These are phyloP conservation scores for Vanrija sp. DNA, from an alignment of 1,284 basidiomycete genomes.

Conservation along the genomic window DNA sequence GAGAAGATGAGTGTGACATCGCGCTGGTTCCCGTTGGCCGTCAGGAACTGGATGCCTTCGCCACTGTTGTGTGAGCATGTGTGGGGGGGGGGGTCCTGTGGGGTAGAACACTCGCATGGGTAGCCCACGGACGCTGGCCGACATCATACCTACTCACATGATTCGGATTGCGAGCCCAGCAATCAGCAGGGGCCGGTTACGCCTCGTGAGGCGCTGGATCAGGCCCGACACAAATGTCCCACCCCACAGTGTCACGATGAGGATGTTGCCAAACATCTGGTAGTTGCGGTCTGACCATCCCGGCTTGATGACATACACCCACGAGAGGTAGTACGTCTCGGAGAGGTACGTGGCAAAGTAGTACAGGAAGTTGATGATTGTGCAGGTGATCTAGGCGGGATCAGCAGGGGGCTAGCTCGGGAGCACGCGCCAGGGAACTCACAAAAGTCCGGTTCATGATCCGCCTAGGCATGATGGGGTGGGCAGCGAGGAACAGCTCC, in stretches of 20 bases:
- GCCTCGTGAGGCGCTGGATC: slow-evolving; percentile 45
- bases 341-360: slow-evolving; percentile 39
- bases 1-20: slow-evolving; percentile 36
- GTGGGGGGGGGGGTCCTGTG: neutral
- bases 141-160: slow-evolving; percentile 12
- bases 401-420: no score
- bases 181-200: slow-evolving; percentile 48
- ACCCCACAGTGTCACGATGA: slow-evolving; percentile 30
- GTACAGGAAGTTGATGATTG: slow-evolving; percentile 45
- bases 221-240: slow-evolving; percentile 44
- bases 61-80: slow-evolving; percentile 12
- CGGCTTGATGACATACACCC: slow-evolving; percentile 40
- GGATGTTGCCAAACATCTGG: slow-evolving; percentile 28
- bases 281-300: slow-evolving; percentile 29
- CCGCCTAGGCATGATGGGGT: slow-evolving; percentile 46
- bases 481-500: slow-evolving; percentile 35
- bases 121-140: no score
- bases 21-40: slow-evolving; percentile 25
- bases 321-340: slow-evolving; percentile 44
- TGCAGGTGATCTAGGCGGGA: slow-evolving; percentile 17
- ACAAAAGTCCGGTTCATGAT: slow-evolving; percentile 47
- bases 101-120: no score
- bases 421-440: slow-evolving; percentile 3
- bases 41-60: slow-evolving; percentile 26
- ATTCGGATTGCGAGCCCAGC: slow-evolving; percentile 27